These are phyloP conservation scores for Anthracocystis panici-leucophaei DNA, from an alignment of 1,284 basidiomycete genomes.

Conservation along the genomic window DNA sequence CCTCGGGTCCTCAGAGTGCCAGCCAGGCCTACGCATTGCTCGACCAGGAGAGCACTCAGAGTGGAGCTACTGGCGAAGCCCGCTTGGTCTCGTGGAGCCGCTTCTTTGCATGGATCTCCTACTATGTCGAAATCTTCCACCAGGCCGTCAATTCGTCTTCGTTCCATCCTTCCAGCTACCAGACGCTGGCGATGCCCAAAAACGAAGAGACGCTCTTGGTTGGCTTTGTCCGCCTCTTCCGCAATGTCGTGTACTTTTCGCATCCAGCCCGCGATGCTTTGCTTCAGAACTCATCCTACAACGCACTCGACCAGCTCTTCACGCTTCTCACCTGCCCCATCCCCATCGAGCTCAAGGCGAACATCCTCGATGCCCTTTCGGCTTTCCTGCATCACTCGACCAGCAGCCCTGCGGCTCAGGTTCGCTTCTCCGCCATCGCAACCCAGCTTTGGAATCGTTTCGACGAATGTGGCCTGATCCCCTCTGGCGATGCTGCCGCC, in stretches of 20 bases:
- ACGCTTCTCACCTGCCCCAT: slow-evolving; percentile 59
- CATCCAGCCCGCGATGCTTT: slow-evolving; percentile 83
- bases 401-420: slow-evolving; percentile 21
- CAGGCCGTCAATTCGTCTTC: slow-evolving; percentile 40
- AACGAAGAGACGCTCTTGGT: slow-evolving; percentile 83
- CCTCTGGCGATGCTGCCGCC: slow-evolving; percentile 26
- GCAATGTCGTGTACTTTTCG: slow-evolving; percentile 83
- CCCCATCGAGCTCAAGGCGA: slow-evolving; percentile 91
- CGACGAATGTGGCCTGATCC: slow-evolving; percentile 74
- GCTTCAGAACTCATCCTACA: slow-evolving; percentile 78
- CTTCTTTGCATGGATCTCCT: slow-evolving; percentile 67
- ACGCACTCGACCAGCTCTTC: slow-evolving; percentile 81
- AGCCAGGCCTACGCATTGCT: slow-evolving; percentile 65
- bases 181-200: slow-evolving; percentile 73
- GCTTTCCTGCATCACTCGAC: slow-evolving; percentile 75
- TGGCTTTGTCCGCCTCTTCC: slow-evolving; percentile 83
- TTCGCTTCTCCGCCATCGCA: slow-evolving; percentile 74
- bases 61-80: slow-evolving; percentile 47
- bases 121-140: slow-evolving; percentile 66
- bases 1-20: slow-evolving; percentile 63
- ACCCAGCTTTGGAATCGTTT: slow-evolving; percentile 83
- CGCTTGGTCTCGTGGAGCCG: slow-evolving; percentile 65
- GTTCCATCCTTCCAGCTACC: slow-evolving; percentile 46
- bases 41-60: slow-evolving; percentile 45
- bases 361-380: slow-evolving; percentile 83